Evolutionary conservation across 306 rosid genomes (phyloP), one percentile per base, ranked within the genome.

Genomic region (Gastrolobium villosum): DNA sequence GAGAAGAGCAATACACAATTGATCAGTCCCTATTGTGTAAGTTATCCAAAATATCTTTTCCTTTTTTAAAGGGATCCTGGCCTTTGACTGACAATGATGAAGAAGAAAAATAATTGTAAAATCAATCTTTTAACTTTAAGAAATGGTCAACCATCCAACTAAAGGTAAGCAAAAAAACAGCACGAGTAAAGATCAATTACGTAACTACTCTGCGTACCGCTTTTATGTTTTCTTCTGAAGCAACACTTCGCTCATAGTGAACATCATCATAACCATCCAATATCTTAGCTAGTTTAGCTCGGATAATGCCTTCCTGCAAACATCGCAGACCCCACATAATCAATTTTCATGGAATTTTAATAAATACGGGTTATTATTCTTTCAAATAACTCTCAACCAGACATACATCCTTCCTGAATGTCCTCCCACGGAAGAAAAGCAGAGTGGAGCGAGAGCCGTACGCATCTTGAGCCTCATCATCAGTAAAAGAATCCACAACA

Each of bases 381-480:
- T 77, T 71, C 55, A 78, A 84, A 52, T 10, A 32, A 68, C 35
- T 56, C 69, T 65, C 44, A 66, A 50, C 55, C 15, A 65, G 67
- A 85, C 97, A 43, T 90, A 96, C 99, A 87, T 93, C 96, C 79
- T 96, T 96, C 85, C 96, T 80, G 84, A 53, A 81, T 76, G 97
- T 90, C 83, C 88, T 86, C 74, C 99, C 97, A 34, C 90, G 93
- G 80, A 96, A 96, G 91, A 93, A 96, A 63, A 96, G 94, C 60
- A 96, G 84, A 0, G 84, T 91, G 20, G 91, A 31, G 71, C 99
- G 99, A 76, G 91, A 85, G 80, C 83, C 92, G 5, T 78, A 93
- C n/a, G 98, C 96, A 79, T 96, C 98, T 56, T 81, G 81, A 82
- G 78, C 49, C 39, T 93, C 84, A 70, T 91, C 99, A n/a, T 84